Conservation (phyloP, 148 eudicot genomes). For the Rhododendron williamsianum region DNA sequence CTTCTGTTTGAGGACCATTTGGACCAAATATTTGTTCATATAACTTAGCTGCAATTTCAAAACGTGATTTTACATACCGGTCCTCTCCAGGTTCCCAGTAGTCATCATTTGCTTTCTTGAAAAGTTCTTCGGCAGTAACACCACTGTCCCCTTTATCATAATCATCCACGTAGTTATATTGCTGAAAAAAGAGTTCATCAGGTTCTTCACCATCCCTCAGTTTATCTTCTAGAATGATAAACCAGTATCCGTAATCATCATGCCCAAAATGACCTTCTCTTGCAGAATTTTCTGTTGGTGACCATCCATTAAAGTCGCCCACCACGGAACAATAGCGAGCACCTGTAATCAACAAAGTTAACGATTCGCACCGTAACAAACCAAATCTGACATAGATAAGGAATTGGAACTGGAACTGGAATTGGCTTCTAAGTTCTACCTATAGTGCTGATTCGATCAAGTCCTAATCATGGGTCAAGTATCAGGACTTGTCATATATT, state of each 20-base stretch:
- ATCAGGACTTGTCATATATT: background rate
- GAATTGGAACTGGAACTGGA: background rate
- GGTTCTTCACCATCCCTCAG: constrained; percentile 84
- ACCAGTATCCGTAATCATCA: constrained; percentile 97
- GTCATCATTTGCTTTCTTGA: constrained; percentile 82
- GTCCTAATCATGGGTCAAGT: constrained; percentile 5
- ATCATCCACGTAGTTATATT: constrained; percentile 80
- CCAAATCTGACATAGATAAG: background rate
- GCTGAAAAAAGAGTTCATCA: constrained; percentile 84
- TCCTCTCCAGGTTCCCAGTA: constrained; percentile 99
- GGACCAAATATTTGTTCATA: constrained; percentile 95
- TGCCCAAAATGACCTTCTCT: constrained; percentile 91
- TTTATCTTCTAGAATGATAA: constrained; percentile 82
- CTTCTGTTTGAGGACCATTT: constrained; percentile 89
- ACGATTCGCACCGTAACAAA: constrained; percentile 11
- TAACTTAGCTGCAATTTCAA: constrained; percentile 67
- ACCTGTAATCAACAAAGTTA: constrained; percentile 43
- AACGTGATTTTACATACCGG: constrained; percentile 55
- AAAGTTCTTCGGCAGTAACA: constrained; percentile 53
- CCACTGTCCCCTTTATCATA: constrained; percentile 95
- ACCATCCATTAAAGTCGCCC: constrained; percentile 93
- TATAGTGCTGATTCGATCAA: background rate
- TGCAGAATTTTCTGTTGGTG: constrained; percentile 86
- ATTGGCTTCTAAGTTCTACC: background rate
- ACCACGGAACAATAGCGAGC: constrained; percentile 93